Evolutionary conservation across 345 rosid genomes (phyloP).

Genomic region (Corchorus capsularis): DNA sequence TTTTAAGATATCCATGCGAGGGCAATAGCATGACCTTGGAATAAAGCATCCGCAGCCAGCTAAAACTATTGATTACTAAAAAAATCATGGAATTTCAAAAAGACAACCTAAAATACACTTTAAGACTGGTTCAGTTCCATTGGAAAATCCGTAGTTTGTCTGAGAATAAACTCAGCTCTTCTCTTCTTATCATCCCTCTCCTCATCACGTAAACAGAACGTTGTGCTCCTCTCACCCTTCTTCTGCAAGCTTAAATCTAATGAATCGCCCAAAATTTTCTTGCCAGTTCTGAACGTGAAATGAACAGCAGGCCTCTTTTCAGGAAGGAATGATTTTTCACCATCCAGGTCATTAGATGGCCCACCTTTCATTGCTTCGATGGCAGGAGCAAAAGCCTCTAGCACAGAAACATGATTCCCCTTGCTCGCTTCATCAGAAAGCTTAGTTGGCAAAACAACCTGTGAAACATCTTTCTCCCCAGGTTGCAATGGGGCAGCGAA

Average conservation of each 20-base stretch:
- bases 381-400: conserved; percentile 84
- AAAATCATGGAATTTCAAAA: conserved; percentile 16
- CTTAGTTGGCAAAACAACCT: conserved; percentile 40
- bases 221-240: conserved; percentile 47
- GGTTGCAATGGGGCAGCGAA: conserved; percentile 45
- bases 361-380: conserved; percentile 69
- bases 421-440: conserved; percentile 28
- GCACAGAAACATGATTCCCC: conserved; percentile 48
- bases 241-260: conserved; percentile 58
- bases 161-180: conserved; percentile 88
- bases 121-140: conserved; percentile 89
- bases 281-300: conserved; percentile 63
- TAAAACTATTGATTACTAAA: conserved; percentile 29
- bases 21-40: conserved; percentile 7
- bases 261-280: conserved; percentile 64
- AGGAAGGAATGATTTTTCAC: conserved; percentile 51
- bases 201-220: conserved; percentile 58
- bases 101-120: conserved; percentile 21
- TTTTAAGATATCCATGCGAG: conserved; percentile 20
- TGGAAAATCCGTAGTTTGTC: conserved; percentile 84
- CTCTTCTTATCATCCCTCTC: conserved; percentile 97
- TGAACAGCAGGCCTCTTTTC: conserved; percentile 53
- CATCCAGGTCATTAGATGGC: conserved; percentile 39
- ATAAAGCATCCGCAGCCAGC: conserved; percentile 15
- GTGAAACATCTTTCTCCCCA: conserved; percentile 54